These are phyloP conservation scores for Rhizoclosmatium sp. DNA, from an alignment of 192 early-diverging fungal species.

Conservation along the genomic window DNA sequence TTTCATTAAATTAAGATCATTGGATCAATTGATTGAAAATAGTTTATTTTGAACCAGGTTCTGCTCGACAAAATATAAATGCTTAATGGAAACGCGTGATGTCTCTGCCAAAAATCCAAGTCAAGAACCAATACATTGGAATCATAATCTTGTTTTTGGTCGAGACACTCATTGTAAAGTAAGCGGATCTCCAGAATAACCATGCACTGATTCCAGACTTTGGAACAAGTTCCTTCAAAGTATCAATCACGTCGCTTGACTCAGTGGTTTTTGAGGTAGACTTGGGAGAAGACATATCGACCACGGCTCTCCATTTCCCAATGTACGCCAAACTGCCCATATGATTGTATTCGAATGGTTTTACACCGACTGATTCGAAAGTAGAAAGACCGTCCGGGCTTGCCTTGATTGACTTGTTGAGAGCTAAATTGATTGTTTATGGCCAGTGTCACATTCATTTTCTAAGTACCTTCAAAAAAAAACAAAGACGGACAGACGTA, in stretches of 20 bases:
- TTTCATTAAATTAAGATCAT: too few species aligned
- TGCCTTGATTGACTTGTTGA: slow-evolving; percentile 22
- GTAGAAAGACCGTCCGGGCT: slow-evolving; percentile 27
- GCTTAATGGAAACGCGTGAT: slow-evolving; percentile 23
- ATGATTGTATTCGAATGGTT: slow-evolving; percentile 68
- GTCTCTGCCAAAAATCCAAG: slow-evolving; percentile 39
- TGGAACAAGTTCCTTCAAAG: background rate
- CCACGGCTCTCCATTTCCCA: slow-evolving; percentile 57
- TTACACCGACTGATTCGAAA: slow-evolving; percentile 10
- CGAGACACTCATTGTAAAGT: slow-evolving; percentile 73
- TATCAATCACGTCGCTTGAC: background rate
- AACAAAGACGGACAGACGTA: background rate
- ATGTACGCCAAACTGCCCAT: slow-evolving; percentile 74
- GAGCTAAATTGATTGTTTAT: slow-evolving; percentile 3
- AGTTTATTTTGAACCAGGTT: too few species aligned
- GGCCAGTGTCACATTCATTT: background rate
- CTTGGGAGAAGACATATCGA: slow-evolving; percentile 29
- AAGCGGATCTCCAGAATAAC: slow-evolving; percentile 76
- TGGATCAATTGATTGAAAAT: too few species aligned
- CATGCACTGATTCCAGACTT: slow-evolving; percentile 47
- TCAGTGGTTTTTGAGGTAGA: background rate
- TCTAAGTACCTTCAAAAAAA: background rate
- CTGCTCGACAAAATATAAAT: too few species aligned
- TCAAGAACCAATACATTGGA: slow-evolving; percentile 34
- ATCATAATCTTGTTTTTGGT: slow-evolving; percentile 69